A percentile compares a stretch with the other conserved stretches of the same genome.
phyloP scores from a whole-genome alignment of 306 rosid genomes.

The Acacia melanoxylon region DNA sequence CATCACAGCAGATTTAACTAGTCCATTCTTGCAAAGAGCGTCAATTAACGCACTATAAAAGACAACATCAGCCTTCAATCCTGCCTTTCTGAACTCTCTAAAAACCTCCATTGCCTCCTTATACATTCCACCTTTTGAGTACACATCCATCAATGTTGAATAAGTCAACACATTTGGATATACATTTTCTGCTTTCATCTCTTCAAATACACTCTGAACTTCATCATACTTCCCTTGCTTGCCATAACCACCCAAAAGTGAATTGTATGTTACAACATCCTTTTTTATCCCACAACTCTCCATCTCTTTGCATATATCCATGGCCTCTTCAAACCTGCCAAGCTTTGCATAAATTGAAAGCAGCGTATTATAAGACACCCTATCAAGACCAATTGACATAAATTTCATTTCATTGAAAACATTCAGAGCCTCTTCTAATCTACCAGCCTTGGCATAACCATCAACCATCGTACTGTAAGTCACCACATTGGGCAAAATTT shows the following conservation, averaged over 20 bases:
- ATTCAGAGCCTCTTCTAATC: constrained; percentile 73
- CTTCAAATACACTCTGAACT: constrained; percentile 50
- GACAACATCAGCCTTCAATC: constrained; percentile 83
- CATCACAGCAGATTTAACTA: constrained; percentile 57
- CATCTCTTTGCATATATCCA: constrained; percentile 70
- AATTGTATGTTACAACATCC: constrained; percentile 82
- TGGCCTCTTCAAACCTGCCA: constrained; percentile 75
- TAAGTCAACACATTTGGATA: constrained; percentile 73
- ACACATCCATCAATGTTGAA: constrained; percentile 80
- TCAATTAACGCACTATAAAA: constrained; percentile 83
- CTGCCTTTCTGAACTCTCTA: constrained; percentile 64
- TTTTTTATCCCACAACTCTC: constrained; percentile 65
- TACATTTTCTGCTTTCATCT: constrained; percentile 62
- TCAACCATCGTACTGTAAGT: constrained; percentile 88
- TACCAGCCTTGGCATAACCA: constrained; percentile 82
- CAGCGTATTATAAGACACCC: constrained; percentile 83
- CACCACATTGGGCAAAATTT: constrained; percentile 73
- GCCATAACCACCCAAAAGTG: constrained; percentile 87
- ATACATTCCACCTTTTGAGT: constrained; percentile 78
- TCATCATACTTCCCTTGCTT: constrained; percentile 70
- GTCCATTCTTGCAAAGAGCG: constrained; percentile 79
- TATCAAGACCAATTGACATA: constrained; percentile 59
- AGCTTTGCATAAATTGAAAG: constrained; percentile 79
- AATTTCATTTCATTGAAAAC: constrained; percentile 71
- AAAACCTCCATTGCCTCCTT: constrained; percentile 69